phyloP scores from a whole-genome alignment of 2,329 filamentous ascomycete genomes.

The Penicillium sp. region DNA sequence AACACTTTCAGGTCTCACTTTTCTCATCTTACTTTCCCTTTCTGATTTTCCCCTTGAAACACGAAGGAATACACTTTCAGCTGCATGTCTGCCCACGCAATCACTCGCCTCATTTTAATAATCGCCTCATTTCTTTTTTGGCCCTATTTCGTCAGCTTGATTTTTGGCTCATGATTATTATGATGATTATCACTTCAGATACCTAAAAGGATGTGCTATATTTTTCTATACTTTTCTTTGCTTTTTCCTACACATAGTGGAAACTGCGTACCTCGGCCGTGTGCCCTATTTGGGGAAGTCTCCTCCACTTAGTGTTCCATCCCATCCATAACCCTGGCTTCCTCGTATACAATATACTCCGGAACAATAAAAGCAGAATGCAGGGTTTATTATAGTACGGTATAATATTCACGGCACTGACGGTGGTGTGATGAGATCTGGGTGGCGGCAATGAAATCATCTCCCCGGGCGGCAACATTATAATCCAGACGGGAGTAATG shows the following conservation, averaged over 20 bases:
- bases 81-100: slow-evolving; percentile 4
- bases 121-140: slow-evolving; percentile 1
- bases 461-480: slow-evolving; percentile 9
- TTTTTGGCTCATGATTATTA: neutral
- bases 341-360: neutral
- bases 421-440: slow-evolving; percentile 4
- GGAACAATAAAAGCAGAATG: neutral
- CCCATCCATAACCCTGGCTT: neutral
- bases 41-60: neutral
- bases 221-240: neutral
- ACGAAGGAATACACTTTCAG: neutral
- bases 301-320: slow-evolving; percentile 17
- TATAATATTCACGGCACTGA: neutral
- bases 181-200: neutral
- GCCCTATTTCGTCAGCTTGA: neutral
- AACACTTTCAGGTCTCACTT: too few species aligned
- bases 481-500: neutral
- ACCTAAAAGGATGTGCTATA: neutral
- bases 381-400: neutral
- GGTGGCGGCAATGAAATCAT: neutral
- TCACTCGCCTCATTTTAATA: slow-evolving; percentile 7
- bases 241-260: neutral
- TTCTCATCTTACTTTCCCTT: too few species aligned
- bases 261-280: slow-evolving; percentile 12
- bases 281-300: slow-evolving; percentile 15